Evolutionary conservation across 177 flowering plant species (phyloP).

Genomic region (Vitis hybrid): DNA sequence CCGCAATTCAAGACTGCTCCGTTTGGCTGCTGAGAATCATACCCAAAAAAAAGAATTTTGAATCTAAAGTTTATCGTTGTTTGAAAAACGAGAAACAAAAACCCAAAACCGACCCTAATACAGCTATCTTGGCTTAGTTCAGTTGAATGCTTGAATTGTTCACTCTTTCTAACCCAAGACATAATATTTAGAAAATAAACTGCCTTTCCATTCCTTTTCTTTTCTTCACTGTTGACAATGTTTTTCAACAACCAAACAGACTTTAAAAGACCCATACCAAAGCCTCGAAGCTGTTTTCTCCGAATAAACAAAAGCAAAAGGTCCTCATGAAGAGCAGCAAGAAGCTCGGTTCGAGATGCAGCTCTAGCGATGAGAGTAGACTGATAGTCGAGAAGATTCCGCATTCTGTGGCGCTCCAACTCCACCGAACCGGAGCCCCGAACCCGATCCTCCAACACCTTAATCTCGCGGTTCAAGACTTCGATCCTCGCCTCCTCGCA

Average conservation of each 20-base stretch:
- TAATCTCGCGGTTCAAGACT: slow-evolving; percentile 21
- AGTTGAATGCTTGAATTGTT: too few relatives aligned
- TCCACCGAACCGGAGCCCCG: slow-evolving; percentile 9
- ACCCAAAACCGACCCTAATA: too few relatives aligned
- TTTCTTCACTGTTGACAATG: too few relatives aligned
- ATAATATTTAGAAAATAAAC: too few relatives aligned
- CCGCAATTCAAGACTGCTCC: too few relatives aligned
- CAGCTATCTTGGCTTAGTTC: too few relatives aligned
- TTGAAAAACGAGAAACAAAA: too few relatives aligned
- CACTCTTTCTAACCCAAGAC: too few relatives aligned
- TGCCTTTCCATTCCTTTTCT: too few relatives aligned
- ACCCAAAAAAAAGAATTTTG: too few relatives aligned
- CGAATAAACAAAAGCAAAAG: slow-evolving; percentile 18
- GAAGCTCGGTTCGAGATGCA: slow-evolving; percentile 23
- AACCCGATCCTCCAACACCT: slow-evolving; percentile 18
- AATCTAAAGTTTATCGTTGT: too few relatives aligned
- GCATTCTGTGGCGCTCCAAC: slow-evolving; percentile 25
- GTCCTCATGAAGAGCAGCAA: slow-evolving; percentile 29
- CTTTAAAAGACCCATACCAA: not conserved
- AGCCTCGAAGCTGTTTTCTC: slow-evolving; percentile 24
- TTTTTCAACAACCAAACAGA: not conserved
- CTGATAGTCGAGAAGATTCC: slow-evolving; percentile 25
- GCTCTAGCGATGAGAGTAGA: slow-evolving; percentile 27
- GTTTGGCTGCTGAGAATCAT: too few relatives aligned
- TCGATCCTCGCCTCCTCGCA: slow-evolving; percentile 27